Percentiles rank a stretch among this genome's conserved stretches.
Evolutionary conservation across 176 grass and related monocot species (phyloP).

Genomic region (Secale cereale): DNA sequence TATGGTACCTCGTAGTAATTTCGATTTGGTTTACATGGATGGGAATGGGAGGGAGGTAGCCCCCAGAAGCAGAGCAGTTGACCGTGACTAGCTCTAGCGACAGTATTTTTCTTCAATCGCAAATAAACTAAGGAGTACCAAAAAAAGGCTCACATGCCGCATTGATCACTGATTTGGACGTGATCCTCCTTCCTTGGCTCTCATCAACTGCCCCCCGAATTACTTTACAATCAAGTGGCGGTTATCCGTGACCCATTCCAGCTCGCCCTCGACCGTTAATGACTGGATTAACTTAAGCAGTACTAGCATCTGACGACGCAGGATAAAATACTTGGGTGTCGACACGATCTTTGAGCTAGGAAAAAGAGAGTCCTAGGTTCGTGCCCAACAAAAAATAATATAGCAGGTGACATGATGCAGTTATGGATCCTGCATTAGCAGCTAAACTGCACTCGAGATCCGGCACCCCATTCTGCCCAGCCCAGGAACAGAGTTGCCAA

Average conservation of each 20-base stretch:
- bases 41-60: not conserved
- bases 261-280: not conserved
- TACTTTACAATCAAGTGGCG: not conserved
- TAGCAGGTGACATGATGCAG: not conserved
- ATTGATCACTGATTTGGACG: not conserved
- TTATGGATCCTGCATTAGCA: not conserved
- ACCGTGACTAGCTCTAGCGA: conserved; percentile 9
- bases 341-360: not conserved
- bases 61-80: not conserved
- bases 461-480: not conserved
- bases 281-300: not conserved
- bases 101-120: not conserved
- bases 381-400: not conserved
- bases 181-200: not conserved
- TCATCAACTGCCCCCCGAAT: not conserved
- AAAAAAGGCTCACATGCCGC: not conserved
- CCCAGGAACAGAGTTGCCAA: not conserved
- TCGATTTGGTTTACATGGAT: not conserved
- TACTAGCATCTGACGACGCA: not conserved
- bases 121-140: not conserved
- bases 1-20: no score
- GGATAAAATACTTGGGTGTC: not conserved
- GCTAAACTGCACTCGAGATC: not conserved
- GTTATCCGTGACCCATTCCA: not conserved
- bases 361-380: not conserved